These are phyloP conservation scores for Urostyla sp. DNA, from an alignment of 73 alveolate genomes.

Conservation along the genomic window DNA sequence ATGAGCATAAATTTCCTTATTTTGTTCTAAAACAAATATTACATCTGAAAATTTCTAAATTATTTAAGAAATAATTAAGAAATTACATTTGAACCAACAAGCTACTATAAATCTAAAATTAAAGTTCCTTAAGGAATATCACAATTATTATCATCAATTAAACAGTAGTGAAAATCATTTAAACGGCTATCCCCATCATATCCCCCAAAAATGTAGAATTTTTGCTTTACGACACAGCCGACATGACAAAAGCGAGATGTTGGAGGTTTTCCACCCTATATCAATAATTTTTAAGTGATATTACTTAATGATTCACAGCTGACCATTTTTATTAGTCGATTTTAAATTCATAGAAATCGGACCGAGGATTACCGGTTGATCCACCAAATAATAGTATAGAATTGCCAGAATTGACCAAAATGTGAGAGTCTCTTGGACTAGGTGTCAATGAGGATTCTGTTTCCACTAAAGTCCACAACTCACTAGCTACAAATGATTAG, in stretches of 20 bases:
- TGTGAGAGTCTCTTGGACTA: conserved; percentile 86
- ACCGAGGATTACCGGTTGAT: conserved; percentile 82
- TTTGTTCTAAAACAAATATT: conserved; percentile 71
- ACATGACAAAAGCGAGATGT: conserved; percentile 79
- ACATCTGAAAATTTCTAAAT: conserved; percentile 74
- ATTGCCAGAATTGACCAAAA: conserved; percentile 75
- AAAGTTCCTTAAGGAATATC: conserved; percentile 78
- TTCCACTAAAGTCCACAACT: conserved; percentile 81
- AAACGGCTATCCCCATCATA: conserved; percentile 88
- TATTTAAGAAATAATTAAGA: conserved; percentile 47
- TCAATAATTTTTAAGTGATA: no score
- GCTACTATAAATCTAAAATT: conserved; percentile 41
- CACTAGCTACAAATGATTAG: conserved; percentile 42
- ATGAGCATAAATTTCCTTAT: conserved; percentile 64
- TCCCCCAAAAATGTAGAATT: conserved; percentile 89
- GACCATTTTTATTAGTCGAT: conserved; percentile 75
- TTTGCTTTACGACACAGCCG: conserved; percentile 73
- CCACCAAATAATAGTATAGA: conserved; percentile 88
- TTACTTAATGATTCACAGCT: conserved; percentile 58
- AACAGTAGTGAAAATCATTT: conserved; percentile 83
- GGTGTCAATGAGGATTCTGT: conserved; percentile 68
- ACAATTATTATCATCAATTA: conserved; percentile 51
- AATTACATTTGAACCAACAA: background rate
- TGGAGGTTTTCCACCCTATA: conserved; percentile 79
- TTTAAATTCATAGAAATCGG: conserved; percentile 81